phyloP scores from a whole-genome alignment of 805 yeast species.

The Kuraishia capsulata region DNA sequence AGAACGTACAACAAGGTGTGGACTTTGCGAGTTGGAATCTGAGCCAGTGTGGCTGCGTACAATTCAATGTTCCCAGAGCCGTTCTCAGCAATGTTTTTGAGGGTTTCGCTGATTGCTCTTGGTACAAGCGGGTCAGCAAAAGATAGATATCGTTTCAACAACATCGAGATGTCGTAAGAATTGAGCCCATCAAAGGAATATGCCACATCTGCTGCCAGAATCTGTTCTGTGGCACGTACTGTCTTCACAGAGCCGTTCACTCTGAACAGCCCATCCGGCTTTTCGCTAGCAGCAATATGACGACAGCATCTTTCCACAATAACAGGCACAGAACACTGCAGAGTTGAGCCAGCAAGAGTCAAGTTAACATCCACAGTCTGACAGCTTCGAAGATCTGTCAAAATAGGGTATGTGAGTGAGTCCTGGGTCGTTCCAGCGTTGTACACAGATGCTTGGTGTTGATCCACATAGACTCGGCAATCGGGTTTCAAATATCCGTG shows the following conservation, averaged over 20 bases:
- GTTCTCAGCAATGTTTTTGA: background rate
- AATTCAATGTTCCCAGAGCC: background rate
- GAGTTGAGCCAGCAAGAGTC: background rate
- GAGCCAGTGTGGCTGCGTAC: background rate
- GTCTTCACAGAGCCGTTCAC: constrained; percentile 25
- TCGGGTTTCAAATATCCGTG: too few species aligned
- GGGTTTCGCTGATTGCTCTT: background rate
- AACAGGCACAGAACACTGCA: constrained; percentile 16
- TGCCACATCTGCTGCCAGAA: constrained; percentile 9
- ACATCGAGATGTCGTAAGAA: constrained; percentile 25
- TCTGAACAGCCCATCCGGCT: constrained; percentile 26
- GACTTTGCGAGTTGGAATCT: constrained; percentile 10
- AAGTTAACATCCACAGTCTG: background rate
- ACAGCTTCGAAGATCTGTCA: background rate
- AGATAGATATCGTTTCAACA: constrained; percentile 25
- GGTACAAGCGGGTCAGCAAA: constrained; percentile 21
- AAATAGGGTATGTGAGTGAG: background rate
- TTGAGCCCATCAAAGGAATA: constrained; percentile 11
- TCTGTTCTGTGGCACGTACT: constrained; percentile 18
- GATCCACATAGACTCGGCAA: background rate
- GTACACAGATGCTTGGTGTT: background rate
- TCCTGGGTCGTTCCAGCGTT: background rate
- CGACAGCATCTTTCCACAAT: constrained; percentile 22
- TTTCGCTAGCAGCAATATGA: constrained; percentile 13
- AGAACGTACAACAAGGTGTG: constrained; percentile 21